phyloP scores from a whole-genome alignment of 202 grass and related monocot species.

The Hordeum pubiflorum region DNA sequence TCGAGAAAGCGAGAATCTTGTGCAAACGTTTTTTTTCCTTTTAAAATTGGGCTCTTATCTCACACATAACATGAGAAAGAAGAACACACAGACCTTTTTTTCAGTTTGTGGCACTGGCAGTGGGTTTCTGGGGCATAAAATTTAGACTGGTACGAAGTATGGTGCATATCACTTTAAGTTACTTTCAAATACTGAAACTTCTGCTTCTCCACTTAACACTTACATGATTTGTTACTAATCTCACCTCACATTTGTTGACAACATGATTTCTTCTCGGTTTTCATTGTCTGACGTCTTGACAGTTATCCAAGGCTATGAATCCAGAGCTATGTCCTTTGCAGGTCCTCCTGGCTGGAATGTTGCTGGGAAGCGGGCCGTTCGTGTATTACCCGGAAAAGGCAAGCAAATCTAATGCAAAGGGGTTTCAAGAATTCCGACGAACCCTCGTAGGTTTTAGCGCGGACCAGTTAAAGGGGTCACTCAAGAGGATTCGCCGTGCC shows the following conservation, averaged over 20 bases:
- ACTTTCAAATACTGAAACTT: background rate
- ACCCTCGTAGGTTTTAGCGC: slow-evolving; percentile 57
- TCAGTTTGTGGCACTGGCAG: background rate
- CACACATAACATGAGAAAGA: background rate
- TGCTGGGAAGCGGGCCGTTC: no score
- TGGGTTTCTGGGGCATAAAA: background rate
- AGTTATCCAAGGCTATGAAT: background rate
- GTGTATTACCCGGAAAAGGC: slow-evolving; percentile 21
- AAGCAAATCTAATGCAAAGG: slow-evolving; percentile 31
- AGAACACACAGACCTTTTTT: background rate
- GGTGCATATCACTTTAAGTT: background rate
- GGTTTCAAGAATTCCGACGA: slow-evolving; percentile 51
- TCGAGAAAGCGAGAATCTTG: background rate
- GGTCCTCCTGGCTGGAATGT: no score
- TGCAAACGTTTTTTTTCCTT: background rate
- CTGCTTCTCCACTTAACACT: background rate
- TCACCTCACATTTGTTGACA: background rate
- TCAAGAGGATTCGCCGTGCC: background rate
- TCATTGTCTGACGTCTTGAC: background rate
- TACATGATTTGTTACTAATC: background rate
- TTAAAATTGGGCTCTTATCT: background rate
- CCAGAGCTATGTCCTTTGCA: background rate
- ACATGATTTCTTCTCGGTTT: slow-evolving; percentile 1
- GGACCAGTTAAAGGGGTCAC: background rate
- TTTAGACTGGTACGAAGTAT: background rate